Percentiles rank a stretch among this genome's conserved stretches.
phyloP scores from a whole-genome alignment of 257 asterid species.

The Oldenlandia corymbosa region DNA sequence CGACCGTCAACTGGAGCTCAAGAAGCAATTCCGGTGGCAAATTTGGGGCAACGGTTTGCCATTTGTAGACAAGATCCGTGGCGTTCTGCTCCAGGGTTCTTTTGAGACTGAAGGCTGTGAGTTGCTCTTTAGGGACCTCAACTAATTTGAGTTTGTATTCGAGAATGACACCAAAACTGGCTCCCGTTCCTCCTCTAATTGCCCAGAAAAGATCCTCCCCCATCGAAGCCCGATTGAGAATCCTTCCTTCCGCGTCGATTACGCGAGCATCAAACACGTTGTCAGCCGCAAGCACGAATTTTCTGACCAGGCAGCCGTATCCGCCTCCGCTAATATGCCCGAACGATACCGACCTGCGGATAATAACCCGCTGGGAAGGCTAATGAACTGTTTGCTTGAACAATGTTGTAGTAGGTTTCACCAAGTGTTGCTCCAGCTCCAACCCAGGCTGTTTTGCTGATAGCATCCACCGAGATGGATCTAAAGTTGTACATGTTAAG shows the following conservation, averaged over 20 bases:
- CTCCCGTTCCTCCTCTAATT: constrained; percentile 11
- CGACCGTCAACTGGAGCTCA: background rate
- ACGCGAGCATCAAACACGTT: constrained; percentile 10
- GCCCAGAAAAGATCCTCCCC: too few species aligned
- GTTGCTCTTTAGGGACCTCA: background rate
- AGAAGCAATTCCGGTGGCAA: background rate
- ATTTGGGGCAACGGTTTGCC: background rate
- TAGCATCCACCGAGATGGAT: background rate
- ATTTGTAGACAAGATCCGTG: background rate
- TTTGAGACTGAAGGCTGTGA: background rate
- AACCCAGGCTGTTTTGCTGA: constrained; percentile 5
- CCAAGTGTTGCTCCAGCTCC: too few species aligned
- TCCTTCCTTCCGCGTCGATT: background rate
- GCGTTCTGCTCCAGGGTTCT: constrained; percentile 8
- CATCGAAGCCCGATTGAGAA: constrained; percentile 8
- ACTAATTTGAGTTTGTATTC: constrained; percentile 1
- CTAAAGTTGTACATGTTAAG: constrained; percentile 10
- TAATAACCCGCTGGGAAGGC: constrained; percentile 9
- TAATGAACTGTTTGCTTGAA: background rate
- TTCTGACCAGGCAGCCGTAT: constrained; percentile 4
- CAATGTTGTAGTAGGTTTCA: constrained; percentile 2
- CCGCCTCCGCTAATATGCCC: constrained; percentile 18
- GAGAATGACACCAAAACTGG: constrained; percentile 3
- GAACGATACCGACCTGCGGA: constrained; percentile 5
- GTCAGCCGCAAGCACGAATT: constrained; percentile 2